phyloP scores from a whole-genome alignment of 768 basidiomycete genomes.

The Leucosporidium yakuticum region DNA sequence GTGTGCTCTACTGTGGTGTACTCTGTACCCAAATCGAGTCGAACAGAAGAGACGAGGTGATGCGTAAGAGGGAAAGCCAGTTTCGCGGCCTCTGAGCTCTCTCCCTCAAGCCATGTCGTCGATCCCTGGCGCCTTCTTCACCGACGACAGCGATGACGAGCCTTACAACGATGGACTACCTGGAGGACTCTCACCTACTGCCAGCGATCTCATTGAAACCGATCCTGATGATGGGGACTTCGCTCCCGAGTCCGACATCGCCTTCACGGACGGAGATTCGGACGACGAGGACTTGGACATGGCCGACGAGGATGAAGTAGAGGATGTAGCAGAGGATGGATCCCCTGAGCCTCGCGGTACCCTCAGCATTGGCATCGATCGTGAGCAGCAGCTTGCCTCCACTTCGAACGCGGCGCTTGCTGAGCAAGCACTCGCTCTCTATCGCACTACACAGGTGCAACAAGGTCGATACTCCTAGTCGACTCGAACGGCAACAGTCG shows the following conservation, averaged over 20 bases:
- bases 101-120: background rate
- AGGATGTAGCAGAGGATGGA: slow-evolving; percentile 17
- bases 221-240: slow-evolving; percentile 14
- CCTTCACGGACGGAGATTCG: background rate
- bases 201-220: background rate
- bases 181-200: background rate
- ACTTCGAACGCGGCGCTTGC: too few relatives aligned
- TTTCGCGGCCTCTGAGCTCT: too few relatives aligned
- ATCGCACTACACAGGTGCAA: background rate
- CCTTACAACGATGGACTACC: background rate
- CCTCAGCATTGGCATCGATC: too few relatives aligned
- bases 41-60: too few relatives aligned
- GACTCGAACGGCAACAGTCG: background rate
- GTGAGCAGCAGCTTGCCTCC: too few relatives aligned
- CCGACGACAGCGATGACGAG: background rate
- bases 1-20: too few relatives aligned
- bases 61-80: too few relatives aligned
- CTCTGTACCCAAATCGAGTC: too few relatives aligned
- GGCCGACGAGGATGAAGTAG: slow-evolving; percentile 10
- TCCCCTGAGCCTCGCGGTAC: too few relatives aligned
- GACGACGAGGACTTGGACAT: slow-evolving; percentile 9
- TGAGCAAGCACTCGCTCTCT: too few relatives aligned
- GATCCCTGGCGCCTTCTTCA: background rate
- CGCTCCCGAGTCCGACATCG: background rate
- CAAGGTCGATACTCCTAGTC: slow-evolving; percentile 8